Conservation (phyloP, 2,329 filamentous ascomycete species). For the Penicillium sp. region DNA sequence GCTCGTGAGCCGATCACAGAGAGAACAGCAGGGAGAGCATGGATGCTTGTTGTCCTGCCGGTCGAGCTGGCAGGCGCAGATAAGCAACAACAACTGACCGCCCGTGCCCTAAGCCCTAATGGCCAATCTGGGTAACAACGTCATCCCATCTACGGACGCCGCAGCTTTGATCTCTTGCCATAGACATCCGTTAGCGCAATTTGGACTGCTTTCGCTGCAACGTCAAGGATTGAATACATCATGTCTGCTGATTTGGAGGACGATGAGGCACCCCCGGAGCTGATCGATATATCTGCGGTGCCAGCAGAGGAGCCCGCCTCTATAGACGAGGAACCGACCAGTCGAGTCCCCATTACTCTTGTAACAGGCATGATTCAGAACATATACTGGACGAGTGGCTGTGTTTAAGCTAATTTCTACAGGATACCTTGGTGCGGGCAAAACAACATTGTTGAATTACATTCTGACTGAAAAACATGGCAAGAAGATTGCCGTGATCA, state of each 20-base stretch:
- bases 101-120: conserved; percentile 38
- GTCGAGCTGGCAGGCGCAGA: conserved; percentile 11
- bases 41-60: too few species aligned
- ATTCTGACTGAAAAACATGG: conserved; percentile 93
- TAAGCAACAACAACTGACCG: conserved; percentile 29
- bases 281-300: conserved; percentile 40
- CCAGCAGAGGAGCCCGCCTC: conserved; percentile 25
- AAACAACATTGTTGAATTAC: conserved; percentile 93
- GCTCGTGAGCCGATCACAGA: conserved; percentile 10
- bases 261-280: conserved; percentile 45
- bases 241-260: conserved; percentile 36
- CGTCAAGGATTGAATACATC: not conserved
- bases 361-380: conserved; percentile 45
- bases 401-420: not conserved
- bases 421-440: conserved; percentile 94
- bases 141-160: conserved; percentile 20
- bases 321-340: conserved; percentile 25
- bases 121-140: conserved; percentile 20
- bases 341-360: conserved; percentile 51
- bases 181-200: not conserved
- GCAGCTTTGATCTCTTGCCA: conserved; percentile 5
- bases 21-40: conserved; percentile 17
- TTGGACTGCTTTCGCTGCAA: not conserved
- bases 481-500: conserved; percentile 95
- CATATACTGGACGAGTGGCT: not conserved